phyloP scores from a whole-genome alignment of 1,139 yeast species.

The Ashbya aceris region DNA sequence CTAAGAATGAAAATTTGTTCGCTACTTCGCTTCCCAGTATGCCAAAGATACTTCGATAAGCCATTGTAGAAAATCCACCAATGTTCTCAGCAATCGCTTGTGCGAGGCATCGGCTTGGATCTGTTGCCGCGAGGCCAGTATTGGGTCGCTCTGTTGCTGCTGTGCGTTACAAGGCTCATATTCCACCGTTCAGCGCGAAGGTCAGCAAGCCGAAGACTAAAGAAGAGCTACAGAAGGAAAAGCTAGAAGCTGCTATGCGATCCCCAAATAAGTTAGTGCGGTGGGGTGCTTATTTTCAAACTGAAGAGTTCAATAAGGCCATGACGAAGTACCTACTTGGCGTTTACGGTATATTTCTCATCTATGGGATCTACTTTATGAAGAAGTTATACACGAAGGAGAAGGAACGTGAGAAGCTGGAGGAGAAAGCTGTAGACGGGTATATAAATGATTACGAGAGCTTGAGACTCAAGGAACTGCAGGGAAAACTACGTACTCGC shows the following conservation, averaged over 20 bases:
- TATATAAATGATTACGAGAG: slow-evolving; percentile 48
- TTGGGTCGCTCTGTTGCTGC: neutral
- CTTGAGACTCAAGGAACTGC: slow-evolving; percentile 45
- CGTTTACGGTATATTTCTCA: slow-evolving; percentile 45
- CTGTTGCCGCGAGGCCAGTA: no score
- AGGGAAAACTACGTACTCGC: slow-evolving; percentile 42
- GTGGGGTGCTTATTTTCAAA: slow-evolving; percentile 41
- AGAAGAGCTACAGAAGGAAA: slow-evolving; percentile 27
- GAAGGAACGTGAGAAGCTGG: slow-evolving; percentile 42
- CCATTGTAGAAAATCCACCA: no score
- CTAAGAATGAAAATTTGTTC: no score
- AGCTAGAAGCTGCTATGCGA: slow-evolving; percentile 27
- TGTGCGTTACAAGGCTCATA: neutral
- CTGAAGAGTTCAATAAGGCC: slow-evolving; percentile 37
- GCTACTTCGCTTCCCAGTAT: no score
- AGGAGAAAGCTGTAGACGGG: slow-evolving; percentile 34
- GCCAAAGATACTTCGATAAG: no score
- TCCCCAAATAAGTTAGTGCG: slow-evolving; percentile 30
- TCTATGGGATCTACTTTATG: slow-evolving; percentile 59
- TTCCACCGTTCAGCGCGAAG: neutral
- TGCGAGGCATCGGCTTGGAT: no score
- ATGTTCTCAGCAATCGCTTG: no score
- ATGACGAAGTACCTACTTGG: slow-evolving; percentile 49
- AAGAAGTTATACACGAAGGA: slow-evolving; percentile 59
- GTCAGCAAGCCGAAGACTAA: slow-evolving; percentile 18